phyloP scores from a whole-genome alignment of 768 basidiomycete genomes.

The Leccinum uliginosum region DNA sequence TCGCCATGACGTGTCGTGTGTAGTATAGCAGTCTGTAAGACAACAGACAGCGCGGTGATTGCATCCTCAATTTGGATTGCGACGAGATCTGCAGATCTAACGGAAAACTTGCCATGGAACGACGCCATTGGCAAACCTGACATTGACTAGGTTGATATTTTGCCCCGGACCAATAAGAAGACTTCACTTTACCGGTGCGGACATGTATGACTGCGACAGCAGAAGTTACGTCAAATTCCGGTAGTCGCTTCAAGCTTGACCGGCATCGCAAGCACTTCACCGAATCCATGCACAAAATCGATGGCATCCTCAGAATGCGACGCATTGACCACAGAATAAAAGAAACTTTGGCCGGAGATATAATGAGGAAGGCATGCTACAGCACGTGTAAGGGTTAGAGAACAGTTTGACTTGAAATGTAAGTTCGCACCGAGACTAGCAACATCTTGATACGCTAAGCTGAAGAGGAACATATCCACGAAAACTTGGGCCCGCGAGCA shows the following conservation, averaged over 20 bases:
- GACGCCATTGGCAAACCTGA: constrained; percentile 89
- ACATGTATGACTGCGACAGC: constrained; percentile 84
- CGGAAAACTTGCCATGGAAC: constrained; percentile 99
- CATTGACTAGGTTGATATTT: neutral
- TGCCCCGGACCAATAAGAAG: neutral
- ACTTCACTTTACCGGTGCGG: constrained; percentile 68
- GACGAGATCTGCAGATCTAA: constrained; percentile 92
- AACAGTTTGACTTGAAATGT: neutral
- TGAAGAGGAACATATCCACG: constrained; percentile 99
- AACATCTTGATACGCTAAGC: constrained; percentile 89
- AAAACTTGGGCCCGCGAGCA: constrained; percentile 96
- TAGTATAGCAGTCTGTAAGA: constrained; percentile 90
- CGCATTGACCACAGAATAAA: constrained; percentile 98
- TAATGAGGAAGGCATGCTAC: constrained; percentile 91
- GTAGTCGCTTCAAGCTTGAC: constrained; percentile 72
- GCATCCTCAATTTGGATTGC: constrained; percentile 95
- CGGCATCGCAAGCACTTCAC: constrained; percentile 86
- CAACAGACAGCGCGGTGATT: constrained; percentile 84
- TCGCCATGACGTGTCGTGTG: constrained; percentile 95
- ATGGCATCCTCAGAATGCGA: constrained; percentile 90
- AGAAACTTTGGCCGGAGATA: constrained; percentile 96
- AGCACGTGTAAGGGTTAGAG: neutral
- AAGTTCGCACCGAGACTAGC: constrained; percentile 69
- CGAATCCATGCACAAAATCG: constrained; percentile 98
- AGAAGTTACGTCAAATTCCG: no score